phyloP scores from a whole-genome alignment of 1,284 basidiomycete genomes.

The Kwoniella shivajii region DNA sequence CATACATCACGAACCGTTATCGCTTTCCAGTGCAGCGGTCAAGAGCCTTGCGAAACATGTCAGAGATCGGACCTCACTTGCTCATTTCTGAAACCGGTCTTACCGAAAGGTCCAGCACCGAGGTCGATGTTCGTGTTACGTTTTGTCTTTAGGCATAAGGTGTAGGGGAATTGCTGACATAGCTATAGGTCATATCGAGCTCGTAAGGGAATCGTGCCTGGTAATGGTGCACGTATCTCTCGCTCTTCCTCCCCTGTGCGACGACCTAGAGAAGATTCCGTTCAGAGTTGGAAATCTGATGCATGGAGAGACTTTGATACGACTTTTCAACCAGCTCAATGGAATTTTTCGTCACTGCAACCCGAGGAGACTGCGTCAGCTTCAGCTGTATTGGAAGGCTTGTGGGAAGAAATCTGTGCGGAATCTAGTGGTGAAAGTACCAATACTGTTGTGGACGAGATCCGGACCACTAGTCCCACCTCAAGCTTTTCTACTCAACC shows the following conservation, averaged over 20 bases:
- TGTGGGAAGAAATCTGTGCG: neutral
- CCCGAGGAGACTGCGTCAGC: neutral
- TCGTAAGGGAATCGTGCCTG: too few species aligned
- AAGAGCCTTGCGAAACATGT: conserved; percentile 25
- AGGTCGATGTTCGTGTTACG: conserved; percentile 10
- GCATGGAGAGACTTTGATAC: neutral
- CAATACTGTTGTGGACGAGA: too few species aligned
- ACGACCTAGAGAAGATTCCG: neutral
- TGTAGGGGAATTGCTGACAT: neutral
- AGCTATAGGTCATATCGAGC: neutral
- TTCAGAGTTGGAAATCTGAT: neutral
- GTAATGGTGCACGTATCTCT: too few species aligned
- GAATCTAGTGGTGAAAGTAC: too few species aligned
- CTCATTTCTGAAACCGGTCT: conserved; percentile 30
- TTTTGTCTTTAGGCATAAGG: neutral
- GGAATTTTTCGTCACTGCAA: neutral
- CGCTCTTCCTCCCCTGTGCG: neutral
- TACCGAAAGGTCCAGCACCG: conserved; percentile 31
- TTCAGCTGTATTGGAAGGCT: neutral
- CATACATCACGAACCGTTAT: neutral
- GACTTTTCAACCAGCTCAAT: neutral
- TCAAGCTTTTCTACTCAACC: neutral
- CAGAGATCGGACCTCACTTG: conserved; percentile 12
- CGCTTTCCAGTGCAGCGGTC: conserved; percentile 27
- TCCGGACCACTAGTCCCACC: neutral